Evolutionary conservation across 2,329 filamentous ascomycete species (phyloP).

Genomic region (Cytospora chrysosperma): DNA sequence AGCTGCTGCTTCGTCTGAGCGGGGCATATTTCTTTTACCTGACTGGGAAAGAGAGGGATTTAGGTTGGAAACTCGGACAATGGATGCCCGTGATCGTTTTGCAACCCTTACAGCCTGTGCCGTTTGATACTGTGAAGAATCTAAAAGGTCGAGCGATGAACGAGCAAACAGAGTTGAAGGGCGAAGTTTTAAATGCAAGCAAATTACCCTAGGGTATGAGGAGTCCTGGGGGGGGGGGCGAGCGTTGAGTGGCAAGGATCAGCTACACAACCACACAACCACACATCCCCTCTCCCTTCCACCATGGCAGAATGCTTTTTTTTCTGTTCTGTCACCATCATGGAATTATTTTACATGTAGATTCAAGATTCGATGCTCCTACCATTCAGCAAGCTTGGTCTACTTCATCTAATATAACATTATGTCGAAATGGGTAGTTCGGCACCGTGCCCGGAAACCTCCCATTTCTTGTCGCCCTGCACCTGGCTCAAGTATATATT

Average conservation of each 20-base stretch:
- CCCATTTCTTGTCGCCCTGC: constrained; percentile 12
- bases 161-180: not conserved
- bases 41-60: not conserved
- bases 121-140: not conserved
- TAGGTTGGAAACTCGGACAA: not conserved
- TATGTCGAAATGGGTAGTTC: not conserved
- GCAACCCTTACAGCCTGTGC: not conserved
- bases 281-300: not conserved
- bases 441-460: not conserved
- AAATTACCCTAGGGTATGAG: no score
- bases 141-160: not conserved
- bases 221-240: no score
- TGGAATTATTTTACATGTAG: no score
- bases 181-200: constrained; percentile 2
- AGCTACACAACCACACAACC: no score
- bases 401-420: not conserved
- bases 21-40: constrained; percentile 55
- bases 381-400: not conserved
- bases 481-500: constrained; percentile 40
- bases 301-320: no score
- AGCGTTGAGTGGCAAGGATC: not conserved
- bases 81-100: no score
- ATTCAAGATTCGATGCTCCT: not conserved
- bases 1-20: constrained; percentile 70
- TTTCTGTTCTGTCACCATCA: not conserved